Conservation (phyloP, 2,329 filamentous ascomycete species). For the Chaetomiaceae sp. region DNA sequence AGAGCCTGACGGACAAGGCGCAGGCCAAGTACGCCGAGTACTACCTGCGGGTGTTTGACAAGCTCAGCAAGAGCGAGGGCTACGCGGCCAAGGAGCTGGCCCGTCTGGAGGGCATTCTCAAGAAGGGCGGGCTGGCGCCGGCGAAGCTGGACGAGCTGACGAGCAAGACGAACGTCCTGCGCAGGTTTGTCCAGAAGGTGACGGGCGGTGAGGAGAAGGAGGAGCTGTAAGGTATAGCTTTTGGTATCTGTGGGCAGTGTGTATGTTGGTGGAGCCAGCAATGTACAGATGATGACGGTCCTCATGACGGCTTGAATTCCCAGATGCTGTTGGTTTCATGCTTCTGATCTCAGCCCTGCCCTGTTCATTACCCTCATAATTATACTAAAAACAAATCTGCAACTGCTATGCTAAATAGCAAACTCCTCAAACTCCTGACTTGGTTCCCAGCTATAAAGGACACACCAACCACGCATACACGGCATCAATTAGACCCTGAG, state of each 20-base stretch:
- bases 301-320: too few relatives aligned
- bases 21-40: slow-evolving; percentile 82
- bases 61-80: slow-evolving; percentile 70
- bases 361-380: background rate
- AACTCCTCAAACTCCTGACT: slow-evolving; percentile 14
- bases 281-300: slow-evolving; percentile 8
- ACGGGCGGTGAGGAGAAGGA: slow-evolving; percentile 56
- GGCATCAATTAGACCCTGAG: slow-evolving; percentile 14
- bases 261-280: background rate
- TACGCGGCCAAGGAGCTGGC: slow-evolving; percentile 83
- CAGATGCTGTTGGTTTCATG: background rate
- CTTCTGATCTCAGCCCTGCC: background rate
- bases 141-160: slow-evolving; percentile 87
- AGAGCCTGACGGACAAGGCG: slow-evolving; percentile 56
- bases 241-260: background rate
- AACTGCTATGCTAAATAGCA: background rate
- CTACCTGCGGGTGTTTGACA: slow-evolving; percentile 87
- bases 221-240: slow-evolving; percentile 53
- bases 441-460: too few relatives aligned
- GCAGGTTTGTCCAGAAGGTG: slow-evolving; percentile 64
- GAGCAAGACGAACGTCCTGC: slow-evolving; percentile 81
- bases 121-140: slow-evolving; percentile 79
- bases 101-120: slow-evolving; percentile 72
- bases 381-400: background rate
- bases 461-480: too few relatives aligned